phyloP scores from a whole-genome alignment of 106 monocot species.

The Xerophyta viscosa region DNA sequence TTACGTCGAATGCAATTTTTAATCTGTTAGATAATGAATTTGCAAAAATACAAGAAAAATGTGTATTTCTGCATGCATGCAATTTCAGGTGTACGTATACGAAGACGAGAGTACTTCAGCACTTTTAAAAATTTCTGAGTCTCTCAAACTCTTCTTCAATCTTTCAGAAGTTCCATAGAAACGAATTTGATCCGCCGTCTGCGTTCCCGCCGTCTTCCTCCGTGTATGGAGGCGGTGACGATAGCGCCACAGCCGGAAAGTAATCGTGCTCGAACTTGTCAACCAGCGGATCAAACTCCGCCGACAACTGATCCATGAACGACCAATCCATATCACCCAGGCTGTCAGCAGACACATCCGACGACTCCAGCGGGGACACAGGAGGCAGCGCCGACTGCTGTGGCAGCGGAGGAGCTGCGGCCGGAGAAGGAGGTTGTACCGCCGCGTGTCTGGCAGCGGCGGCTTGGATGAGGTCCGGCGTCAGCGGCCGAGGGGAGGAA shows the following conservation, averaged over 20 bases:
- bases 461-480: slow-evolving; percentile 23
- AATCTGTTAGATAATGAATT: no score
- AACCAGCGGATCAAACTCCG: background rate
- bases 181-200: background rate
- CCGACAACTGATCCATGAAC: background rate
- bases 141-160: no score
- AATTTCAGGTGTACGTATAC: no score
- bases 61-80: no score
- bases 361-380: no score
- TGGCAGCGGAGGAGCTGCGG: background rate
- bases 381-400: background rate
- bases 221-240: background rate
- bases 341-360: background rate
- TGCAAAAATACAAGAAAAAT: no score
- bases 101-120: no score
- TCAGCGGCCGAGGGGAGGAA: slow-evolving; percentile 1
- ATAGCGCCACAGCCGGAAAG: background rate
- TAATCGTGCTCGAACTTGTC: background rate
- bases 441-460: slow-evolving; percentile 23
- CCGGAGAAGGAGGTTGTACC: background rate
- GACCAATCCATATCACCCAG: slow-evolving; percentile 14
- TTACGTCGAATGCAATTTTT: no score
- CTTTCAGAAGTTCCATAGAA: slow-evolving; percentile 7
- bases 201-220: background rate
- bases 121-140: no score